Conservation (phyloP, 1,284 basidiomycete genomes). For the Cryptococcus amylolentus region DNA sequence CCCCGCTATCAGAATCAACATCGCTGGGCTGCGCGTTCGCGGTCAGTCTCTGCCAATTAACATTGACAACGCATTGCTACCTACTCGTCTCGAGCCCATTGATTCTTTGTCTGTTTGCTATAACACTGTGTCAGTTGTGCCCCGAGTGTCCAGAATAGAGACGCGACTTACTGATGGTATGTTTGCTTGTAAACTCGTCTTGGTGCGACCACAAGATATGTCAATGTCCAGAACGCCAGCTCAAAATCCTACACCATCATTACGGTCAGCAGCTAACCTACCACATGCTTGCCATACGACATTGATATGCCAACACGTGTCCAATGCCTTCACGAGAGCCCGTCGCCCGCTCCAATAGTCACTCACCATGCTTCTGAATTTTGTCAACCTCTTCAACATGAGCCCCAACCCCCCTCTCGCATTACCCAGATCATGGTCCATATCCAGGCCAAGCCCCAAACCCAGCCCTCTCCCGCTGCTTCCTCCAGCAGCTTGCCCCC, state of each 20-base stretch:
- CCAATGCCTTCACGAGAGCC: neutral
- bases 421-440: slow-evolving; percentile 1
- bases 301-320: neutral
- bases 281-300: neutral
- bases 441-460: slow-evolving; percentile 53
- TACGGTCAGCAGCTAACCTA: slow-evolving; percentile 2
- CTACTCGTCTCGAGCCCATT: slow-evolving; percentile 86
- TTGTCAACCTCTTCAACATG: slow-evolving; percentile 69
- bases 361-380: slow-evolving; percentile 80
- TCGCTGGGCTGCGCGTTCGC: slow-evolving; percentile 61
- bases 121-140: slow-evolving; percentile 3
- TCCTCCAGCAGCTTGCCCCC: neutral
- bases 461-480: slow-evolving; percentile 64
- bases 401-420: slow-evolving; percentile 63
- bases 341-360: neutral
- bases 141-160: neutral
- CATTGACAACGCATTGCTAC: slow-evolving; percentile 7
- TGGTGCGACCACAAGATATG: slow-evolving; percentile 84
- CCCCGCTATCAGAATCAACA: slow-evolving; percentile 74
- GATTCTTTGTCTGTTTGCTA: slow-evolving; percentile 87
- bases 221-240: slow-evolving; percentile 87
- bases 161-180: slow-evolving; percentile 41
- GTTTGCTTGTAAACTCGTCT: slow-evolving; percentile 69
- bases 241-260: slow-evolving; percentile 75
- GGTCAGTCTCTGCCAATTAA: neutral